Percentiles rank a stretch among this genome's conserved stretches.
Conservation (phyloP, 169 alveolate genomes). For the Eimeria praecox region DNA sequence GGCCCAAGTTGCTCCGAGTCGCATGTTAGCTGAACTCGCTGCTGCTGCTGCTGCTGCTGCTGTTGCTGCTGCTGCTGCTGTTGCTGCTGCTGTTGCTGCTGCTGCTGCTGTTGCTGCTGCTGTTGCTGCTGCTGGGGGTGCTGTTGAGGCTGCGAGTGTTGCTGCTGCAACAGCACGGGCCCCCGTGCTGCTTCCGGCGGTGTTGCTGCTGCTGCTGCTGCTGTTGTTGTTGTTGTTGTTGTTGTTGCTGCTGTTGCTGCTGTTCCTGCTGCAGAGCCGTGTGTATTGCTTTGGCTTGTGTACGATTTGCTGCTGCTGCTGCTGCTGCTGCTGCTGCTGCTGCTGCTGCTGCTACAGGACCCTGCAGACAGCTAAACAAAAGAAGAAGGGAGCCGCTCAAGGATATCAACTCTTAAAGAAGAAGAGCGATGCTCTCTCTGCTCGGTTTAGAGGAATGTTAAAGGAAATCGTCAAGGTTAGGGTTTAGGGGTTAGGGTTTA, state of each 20-base stretch:
- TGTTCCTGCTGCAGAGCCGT: neutral
- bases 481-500: conserved; percentile 5
- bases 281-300: neutral
- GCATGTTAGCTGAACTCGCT: neutral
- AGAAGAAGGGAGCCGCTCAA: conserved; percentile 93
- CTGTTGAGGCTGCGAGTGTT: neutral
- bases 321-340: conserved; percentile 12
- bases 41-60: neutral
- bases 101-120: neutral
- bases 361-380: conserved; percentile 85
- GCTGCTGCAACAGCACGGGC: neutral
- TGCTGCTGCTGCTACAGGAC: conserved; percentile 82
- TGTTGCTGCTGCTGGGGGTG: conserved; percentile 3
- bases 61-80: neutral
- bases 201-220: neutral
- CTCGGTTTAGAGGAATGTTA: conserved; percentile 92
- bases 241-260: neutral
- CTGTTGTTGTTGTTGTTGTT: neutral
- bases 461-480: conserved; percentile 89
- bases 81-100: neutral
- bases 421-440: conserved; percentile 95
- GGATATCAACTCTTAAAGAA: conserved; percentile 94
- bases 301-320: neutral
- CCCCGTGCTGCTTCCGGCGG: neutral
- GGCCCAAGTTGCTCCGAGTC: conserved; percentile 26